Evolutionary conservation across 1,139 yeast species (phyloP), one percentile per base, ranked within the genome.

Genomic region (Wickerhamiella pararugosa): DNA sequence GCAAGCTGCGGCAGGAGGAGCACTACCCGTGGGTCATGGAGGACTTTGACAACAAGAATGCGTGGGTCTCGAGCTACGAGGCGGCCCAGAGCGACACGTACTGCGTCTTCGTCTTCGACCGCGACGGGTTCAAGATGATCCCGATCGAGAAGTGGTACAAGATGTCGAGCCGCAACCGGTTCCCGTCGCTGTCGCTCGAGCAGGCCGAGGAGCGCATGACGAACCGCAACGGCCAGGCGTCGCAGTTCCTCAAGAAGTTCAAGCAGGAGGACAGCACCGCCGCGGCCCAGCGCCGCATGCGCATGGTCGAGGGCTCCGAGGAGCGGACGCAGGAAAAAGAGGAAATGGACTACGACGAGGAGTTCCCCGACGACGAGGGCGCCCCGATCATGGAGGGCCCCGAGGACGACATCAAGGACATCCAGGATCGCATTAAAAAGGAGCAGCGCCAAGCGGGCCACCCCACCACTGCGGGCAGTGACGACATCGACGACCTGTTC

Each of bases 341-440:
- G 51, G 97, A 87, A 57, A 65, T 87, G 52, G 98, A 90, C 64
- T 92, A 72, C 55, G 96, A 90, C 51, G 98, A 90, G 58, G 97
- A 87, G 58, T 90, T 90, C 62, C 97, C 94, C 25, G 98, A 90
- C 61, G 98, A 90, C 60, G 98, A 90, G 63, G 98, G 90, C 60
- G 97, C 97, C 1, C 98, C 98, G 28, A 82, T 87, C 47, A 77
- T 90, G 72, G 98, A 90, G 56, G 97, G 96, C 41, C 86, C 87
- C 47, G 98, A 90, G 57, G 93, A 84, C 55, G 98, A 90, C 57
- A 82, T 84, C 58, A 86, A 81, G 58, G 81, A 86, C 51, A 81
- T 87, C 34, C 96, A 90, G 59, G 74, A 73, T 50, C 79, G 86
- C 54, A 79, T 90, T 58, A 90, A 87, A 62, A 79, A 74, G 53